Conservation (phyloP, 2,329 filamentous ascomycete species). For the Sordariomycetes sp. region DNA sequence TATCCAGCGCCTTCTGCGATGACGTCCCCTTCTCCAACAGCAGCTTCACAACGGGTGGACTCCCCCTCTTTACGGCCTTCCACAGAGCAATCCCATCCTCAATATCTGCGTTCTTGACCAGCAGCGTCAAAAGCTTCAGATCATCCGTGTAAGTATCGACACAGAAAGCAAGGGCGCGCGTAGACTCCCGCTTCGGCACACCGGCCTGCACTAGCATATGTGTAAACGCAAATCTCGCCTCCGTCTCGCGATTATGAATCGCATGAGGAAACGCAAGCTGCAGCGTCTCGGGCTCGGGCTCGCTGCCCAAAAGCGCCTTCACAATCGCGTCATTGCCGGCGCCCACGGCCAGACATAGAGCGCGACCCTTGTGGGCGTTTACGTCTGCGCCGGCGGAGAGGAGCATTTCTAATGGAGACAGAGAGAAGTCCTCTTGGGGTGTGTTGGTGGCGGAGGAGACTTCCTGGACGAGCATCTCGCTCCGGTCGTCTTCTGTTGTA, state of each 20-base stretch:
- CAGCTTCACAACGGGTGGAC: constrained; percentile 29
- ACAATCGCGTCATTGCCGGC: constrained; percentile 28
- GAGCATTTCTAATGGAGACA: constrained; percentile 30
- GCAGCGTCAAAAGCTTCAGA: constrained; percentile 27
- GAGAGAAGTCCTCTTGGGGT: constrained; percentile 20
- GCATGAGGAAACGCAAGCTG: constrained; percentile 37
- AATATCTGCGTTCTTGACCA: constrained; percentile 32
- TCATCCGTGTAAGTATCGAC: constrained; percentile 34
- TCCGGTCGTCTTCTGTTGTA: constrained; percentile 26
- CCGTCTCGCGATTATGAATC: constrained; percentile 33
- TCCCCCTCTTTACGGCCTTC: constrained; percentile 29
- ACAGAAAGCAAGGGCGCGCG: constrained; percentile 36
- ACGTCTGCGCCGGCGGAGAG: constrained; percentile 38
- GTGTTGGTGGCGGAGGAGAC: constrained; percentile 29
- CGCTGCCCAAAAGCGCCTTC: constrained; percentile 30
- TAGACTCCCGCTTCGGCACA: constrained; percentile 31
- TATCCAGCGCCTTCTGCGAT: constrained; percentile 26
- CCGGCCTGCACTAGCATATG: constrained; percentile 35
- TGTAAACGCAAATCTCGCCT: constrained; percentile 36
- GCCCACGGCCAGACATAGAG: constrained; percentile 35
- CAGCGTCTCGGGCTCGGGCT: constrained; percentile 27
- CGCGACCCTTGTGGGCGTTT: constrained; percentile 36
- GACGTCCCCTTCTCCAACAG: constrained; percentile 25
- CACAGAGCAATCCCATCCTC: constrained; percentile 34
- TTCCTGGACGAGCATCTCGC: constrained; percentile 33